Evolutionary conservation across 345 rosid genomes (phyloP).

Genomic region (Noccaea caerulescens): DNA sequence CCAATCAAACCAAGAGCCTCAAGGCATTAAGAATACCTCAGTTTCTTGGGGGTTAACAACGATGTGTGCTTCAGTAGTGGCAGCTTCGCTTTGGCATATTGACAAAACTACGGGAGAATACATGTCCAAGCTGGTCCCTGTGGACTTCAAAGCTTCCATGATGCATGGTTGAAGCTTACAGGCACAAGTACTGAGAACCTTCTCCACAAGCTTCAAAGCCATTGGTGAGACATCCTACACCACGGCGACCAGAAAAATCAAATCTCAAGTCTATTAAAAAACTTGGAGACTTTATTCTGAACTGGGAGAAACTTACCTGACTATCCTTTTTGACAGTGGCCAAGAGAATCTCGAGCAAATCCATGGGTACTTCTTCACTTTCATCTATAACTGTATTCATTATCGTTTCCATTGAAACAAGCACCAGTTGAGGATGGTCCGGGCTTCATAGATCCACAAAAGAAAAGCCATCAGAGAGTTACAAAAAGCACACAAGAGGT

Average conservation of each 20-base stretch:
- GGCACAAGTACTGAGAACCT: constrained; percentile 60
- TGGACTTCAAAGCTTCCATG: constrained; percentile 55
- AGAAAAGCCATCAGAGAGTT: constrained; percentile 31
- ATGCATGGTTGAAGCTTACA: constrained; percentile 61
- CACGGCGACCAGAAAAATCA: constrained; percentile 7
- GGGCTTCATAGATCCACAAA: constrained; percentile 47
- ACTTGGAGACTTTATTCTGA: background rate
- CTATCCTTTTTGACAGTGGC: constrained; percentile 60
- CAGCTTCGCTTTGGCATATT: constrained; percentile 50
- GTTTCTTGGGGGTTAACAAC: constrained; percentile 41
- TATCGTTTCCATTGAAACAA: constrained; percentile 65
- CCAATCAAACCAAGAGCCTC: constrained; percentile 18
- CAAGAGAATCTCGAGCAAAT: constrained; percentile 67
- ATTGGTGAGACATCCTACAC: constrained; percentile 57
- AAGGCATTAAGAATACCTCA: constrained; percentile 50
- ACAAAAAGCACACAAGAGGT: background rate
- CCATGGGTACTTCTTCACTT: constrained; percentile 66
- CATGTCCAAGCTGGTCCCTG: constrained; percentile 52
- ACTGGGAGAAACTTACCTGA: constrained; percentile 50
- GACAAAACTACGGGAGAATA: constrained; percentile 62
- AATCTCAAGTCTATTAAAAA: constrained; percentile 24
- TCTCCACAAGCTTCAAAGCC: constrained; percentile 57
- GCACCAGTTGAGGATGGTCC: constrained; percentile 57
- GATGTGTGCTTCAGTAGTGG: constrained; percentile 34
- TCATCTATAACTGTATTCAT: constrained; percentile 71